phyloP scores from a whole-genome alignment of 164 flowering plant species.

The Dillenia suffruticosa region DNA sequence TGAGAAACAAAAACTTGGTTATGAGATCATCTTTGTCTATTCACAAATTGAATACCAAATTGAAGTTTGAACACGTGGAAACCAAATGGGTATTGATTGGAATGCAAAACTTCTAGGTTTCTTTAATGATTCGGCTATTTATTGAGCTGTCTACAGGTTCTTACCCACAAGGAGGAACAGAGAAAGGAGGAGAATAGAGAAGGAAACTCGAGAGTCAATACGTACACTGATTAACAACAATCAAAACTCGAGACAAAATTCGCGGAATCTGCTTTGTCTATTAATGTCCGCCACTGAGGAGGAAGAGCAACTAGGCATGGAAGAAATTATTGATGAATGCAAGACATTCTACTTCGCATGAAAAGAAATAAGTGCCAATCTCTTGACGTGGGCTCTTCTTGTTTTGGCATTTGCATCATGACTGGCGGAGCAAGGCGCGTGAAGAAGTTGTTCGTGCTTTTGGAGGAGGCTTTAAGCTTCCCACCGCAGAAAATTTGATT shows the following conservation, averaged over 20 bases:
- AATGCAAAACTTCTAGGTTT: too few species aligned
- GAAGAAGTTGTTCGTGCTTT: slow-evolving; percentile 44
- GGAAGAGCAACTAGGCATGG: slow-evolving; percentile 37
- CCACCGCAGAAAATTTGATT: slow-evolving; percentile 38
- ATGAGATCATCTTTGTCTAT: too few species aligned
- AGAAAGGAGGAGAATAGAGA: slow-evolving; percentile 52
- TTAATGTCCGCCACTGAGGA: slow-evolving; percentile 34
- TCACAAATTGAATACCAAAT: too few species aligned
- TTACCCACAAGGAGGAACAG: slow-evolving; percentile 60
- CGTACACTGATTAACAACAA: slow-evolving; percentile 26
- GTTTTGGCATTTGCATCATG: slow-evolving; percentile 52
- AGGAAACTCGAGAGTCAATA: slow-evolving; percentile 40
- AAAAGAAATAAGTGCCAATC: slow-evolving; percentile 68
- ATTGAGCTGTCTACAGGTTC: slow-evolving; percentile 28
- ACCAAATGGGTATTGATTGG: too few species aligned
- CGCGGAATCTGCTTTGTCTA: slow-evolving; percentile 33
- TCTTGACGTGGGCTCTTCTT: slow-evolving; percentile 60
- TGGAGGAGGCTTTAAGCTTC: slow-evolving; percentile 14
- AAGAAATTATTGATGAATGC: slow-evolving; percentile 67
- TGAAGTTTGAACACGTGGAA: too few species aligned
- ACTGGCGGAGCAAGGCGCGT: slow-evolving; percentile 65
- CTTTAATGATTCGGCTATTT: too few species aligned
- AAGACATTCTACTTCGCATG: slow-evolving; percentile 78
- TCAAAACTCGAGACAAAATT: slow-evolving; percentile 18
- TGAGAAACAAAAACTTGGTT: too few species aligned